Base-by-base conservation (phyloP, 352 stramenopile species). In the Globisporangium alternatum region DNA sequence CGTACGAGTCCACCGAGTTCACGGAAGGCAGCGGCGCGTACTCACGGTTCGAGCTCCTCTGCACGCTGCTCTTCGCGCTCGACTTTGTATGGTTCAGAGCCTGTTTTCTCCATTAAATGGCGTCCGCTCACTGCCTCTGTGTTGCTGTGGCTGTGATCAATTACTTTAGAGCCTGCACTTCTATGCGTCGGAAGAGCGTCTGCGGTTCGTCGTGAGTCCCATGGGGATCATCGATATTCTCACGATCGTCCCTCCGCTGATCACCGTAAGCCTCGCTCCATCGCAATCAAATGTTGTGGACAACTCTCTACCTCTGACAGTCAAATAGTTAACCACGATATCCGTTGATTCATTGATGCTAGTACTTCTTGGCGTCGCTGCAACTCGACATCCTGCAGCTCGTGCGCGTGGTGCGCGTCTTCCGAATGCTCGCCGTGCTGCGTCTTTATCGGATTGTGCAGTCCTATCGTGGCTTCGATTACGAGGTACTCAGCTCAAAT, bases 371-470 rank as follows among this genome's bases (percentile, higher is more conserved):
- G 2, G 65, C 62, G 53, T 74, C 70, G 2, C 47, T 81, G 19
- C 58, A 78, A 47, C 51, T 81, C 44, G 69, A 70, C 37, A 70
- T 72, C 9, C 56, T 87, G 2, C 78, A 80, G 10, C 52, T 89
- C 22, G 60, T 89, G 9, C 80, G 80, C 5, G 71, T 87, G 5
- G 67, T 77, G 5, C 78, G 80, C 37, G 72, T 89, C 52, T 87
- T 89, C 48, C 78, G 80, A 5, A 80, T 85, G 56, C 70, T 89
- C 5, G 64, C 74, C 5, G 76, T 89, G 12, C 60, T 87, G 25
- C 73, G 80, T 4, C 71, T 89, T n/a, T 86, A 87, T 51, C 77
- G 77, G 28, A 71, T 89, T 35, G 62, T 87, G 7, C 68, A 83
- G 60, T 72, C 78, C 9, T 80, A 87, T 43, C 65, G 75, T 7